Conservation (phyloP, 2,329 filamentous ascomycete genomes). For the Aureobasidium sp. region DNA sequence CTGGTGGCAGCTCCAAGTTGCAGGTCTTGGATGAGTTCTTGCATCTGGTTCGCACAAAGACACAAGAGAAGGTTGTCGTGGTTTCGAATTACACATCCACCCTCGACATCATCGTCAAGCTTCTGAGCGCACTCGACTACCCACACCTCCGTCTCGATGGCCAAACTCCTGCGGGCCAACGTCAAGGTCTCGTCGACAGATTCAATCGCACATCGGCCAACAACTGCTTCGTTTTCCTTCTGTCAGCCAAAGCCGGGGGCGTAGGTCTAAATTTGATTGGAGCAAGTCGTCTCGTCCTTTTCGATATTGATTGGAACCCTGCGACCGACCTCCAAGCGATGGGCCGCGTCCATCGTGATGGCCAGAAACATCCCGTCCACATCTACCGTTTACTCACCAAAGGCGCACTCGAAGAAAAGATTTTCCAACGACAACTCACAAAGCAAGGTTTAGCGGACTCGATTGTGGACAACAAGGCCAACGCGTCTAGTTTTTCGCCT, state of each 20-base stretch:
- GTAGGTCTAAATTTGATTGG: conserved; percentile 65
- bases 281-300: conserved; percentile 62
- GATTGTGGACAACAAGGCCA: conserved; percentile 61
- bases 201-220: conserved; percentile 56
- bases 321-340: conserved; percentile 67
- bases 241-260: conserved; percentile 67
- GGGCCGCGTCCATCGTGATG: conserved; percentile 67
- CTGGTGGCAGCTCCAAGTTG: conserved; percentile 58
- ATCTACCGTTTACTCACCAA: conserved; percentile 65
- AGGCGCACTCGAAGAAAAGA: conserved; percentile 66
- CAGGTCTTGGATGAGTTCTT: conserved; percentile 60
- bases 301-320: conserved; percentile 72
- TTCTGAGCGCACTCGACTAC: conserved; percentile 55
- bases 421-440: conserved; percentile 65
- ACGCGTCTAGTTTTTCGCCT: conserved; percentile 54
- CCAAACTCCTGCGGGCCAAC: conserved; percentile 55
- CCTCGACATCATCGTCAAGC: conserved; percentile 56
- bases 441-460: conserved; percentile 65
- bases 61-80: conserved; percentile 63
- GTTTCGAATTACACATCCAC: conserved; percentile 73
- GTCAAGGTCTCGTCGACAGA: conserved; percentile 61
- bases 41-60: conserved; percentile 52
- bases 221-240: conserved; percentile 60
- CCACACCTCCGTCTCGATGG: conserved; percentile 63
- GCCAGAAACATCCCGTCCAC: conserved; percentile 59